Evolutionary conservation across 2,329 filamentous ascomycete species (phyloP).

Genomic region (Cladophialophora yegresii): DNA sequence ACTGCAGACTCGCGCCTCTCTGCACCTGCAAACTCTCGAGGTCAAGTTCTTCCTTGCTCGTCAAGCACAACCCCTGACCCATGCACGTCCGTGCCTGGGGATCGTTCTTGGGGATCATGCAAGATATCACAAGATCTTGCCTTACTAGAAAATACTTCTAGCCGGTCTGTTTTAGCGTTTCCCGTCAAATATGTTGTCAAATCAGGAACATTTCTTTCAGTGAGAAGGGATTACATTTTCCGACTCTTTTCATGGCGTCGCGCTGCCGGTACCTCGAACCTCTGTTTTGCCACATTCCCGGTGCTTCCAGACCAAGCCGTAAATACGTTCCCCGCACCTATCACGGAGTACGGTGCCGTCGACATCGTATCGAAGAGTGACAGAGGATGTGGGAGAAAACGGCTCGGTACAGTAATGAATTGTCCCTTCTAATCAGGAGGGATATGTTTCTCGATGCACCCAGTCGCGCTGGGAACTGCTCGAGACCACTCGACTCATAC

Average conservation of each 20-base stretch:
- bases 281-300: background rate
- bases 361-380: background rate
- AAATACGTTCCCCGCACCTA: background rate
- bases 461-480: background rate
- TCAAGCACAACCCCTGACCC: background rate
- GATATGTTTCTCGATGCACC: background rate
- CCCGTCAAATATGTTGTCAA: background rate
- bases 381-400: background rate
- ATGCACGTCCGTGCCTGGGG: too few relatives aligned
- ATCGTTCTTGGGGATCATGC: background rate
- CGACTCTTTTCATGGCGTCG: background rate
- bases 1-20: background rate
- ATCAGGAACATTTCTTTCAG: background rate
- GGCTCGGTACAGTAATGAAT: too few relatives aligned
- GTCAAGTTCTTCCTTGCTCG: background rate
- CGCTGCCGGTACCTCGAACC: background rate
- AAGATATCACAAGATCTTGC: background rate
- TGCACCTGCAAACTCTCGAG: background rate
- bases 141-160: slow-evolving; percentile 1
- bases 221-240: too few relatives aligned
- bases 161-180: slow-evolving; percentile 14
- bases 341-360: too few relatives aligned
- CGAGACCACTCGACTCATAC: background rate
- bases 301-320: background rate
- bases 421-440: background rate